Conservation (phyloP, 768 basidiomycete species). For the Lentinula raphanica region DNA sequence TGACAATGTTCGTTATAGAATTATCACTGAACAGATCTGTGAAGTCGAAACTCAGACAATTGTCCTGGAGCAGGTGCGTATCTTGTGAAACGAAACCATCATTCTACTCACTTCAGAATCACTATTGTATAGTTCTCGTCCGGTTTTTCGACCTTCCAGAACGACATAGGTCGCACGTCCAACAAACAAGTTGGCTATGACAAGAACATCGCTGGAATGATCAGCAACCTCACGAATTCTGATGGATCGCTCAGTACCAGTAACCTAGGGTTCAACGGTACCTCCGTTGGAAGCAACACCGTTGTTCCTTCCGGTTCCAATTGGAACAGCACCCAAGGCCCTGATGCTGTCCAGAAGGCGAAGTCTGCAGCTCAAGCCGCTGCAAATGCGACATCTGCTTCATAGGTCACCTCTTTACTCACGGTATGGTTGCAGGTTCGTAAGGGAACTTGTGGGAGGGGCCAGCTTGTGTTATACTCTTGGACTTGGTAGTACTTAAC, state of each 20-base stretch:
- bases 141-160: conserved; percentile 15
- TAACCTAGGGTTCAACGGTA: conserved; percentile 11
- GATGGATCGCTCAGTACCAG: conserved; percentile 16
- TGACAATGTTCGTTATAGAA: conserved; percentile 9
- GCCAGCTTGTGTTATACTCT: neutral
- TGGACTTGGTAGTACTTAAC: neutral
- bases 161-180: conserved; percentile 16
- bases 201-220: conserved; percentile 11
- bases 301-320: conserved; percentile 9
- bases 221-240: conserved; percentile 11
- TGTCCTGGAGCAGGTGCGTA: conserved; percentile 14
- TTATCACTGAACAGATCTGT: conserved; percentile 25
- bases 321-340: conserved; percentile 10
- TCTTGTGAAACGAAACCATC: too few species aligned
- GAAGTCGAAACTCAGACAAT: conserved; percentile 26
- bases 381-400: neutral
- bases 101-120: neutral
- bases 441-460: neutral
- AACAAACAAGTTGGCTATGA: conserved; percentile 18
- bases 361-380: conserved; percentile 5
- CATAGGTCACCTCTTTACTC: neutral
- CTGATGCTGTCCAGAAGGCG: conserved; percentile 8
- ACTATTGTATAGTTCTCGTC: neutral
- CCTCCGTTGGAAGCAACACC: conserved; percentile 9
- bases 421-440: neutral